Percentiles rank a stretch among this genome's conserved stretches.
These are phyloP conservation scores for Thraustotheca clavata DNA, from an alignment of 352 stramenopile species.

Conservation along the genomic window DNA sequence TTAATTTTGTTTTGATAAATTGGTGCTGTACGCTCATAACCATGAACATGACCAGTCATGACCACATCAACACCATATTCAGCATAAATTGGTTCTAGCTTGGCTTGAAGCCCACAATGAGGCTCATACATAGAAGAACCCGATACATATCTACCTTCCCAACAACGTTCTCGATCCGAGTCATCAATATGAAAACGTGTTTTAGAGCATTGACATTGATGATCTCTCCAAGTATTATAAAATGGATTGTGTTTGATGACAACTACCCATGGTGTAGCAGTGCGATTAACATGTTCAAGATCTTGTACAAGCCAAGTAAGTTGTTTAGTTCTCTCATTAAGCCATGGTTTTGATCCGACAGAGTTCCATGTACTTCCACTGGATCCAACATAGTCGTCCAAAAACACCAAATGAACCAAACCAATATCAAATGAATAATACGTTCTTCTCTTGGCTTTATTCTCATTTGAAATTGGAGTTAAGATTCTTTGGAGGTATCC, in stretches of 20 bases:
- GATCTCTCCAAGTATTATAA: conserved; percentile 43
- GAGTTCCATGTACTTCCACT: too few relatives aligned
- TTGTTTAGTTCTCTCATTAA: conserved; percentile 33
- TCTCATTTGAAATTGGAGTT: conserved; percentile 36
- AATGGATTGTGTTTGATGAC: conserved; percentile 50
- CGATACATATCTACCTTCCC: too few relatives aligned
- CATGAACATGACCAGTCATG: conserved; percentile 50
- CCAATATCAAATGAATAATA: conserved; percentile 56
- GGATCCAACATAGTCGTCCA: too few relatives aligned
- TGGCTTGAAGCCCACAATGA: too few relatives aligned
- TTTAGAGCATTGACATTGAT: conserved; percentile 31
- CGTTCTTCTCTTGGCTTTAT: conserved; percentile 27
- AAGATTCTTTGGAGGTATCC: conserved; percentile 42
- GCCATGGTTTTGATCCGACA: conserved; percentile 47
- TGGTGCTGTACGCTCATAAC: conserved; percentile 51
- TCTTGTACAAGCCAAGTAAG: conserved; percentile 45
- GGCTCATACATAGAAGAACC: too few relatives aligned
- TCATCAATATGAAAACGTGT: conserved; percentile 23
- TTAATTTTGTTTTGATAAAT: too few relatives aligned
- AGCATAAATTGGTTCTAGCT: conserved; percentile 38
- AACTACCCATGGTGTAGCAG: conserved; percentile 49
- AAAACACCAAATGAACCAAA: conserved; percentile 39
- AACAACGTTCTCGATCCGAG: too few relatives aligned
- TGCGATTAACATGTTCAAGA: conserved; percentile 39
- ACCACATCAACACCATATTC: conserved; percentile 49